phyloP scores from a whole-genome alignment of 257 asterid genomes.

The Linderniella brevidens region DNA sequence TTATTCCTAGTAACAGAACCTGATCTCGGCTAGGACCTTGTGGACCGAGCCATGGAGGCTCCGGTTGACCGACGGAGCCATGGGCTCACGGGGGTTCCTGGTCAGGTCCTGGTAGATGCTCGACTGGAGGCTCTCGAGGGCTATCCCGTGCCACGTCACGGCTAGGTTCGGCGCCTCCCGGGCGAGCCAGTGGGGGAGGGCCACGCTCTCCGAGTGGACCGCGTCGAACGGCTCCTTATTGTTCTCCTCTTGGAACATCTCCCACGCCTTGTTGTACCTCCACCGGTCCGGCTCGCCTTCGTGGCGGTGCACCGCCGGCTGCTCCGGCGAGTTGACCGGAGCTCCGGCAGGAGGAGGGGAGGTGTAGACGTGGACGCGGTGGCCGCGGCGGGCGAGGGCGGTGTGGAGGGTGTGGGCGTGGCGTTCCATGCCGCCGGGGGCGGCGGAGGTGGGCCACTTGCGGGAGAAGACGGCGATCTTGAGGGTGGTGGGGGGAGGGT shows the following conservation, averaged over 20 bases:
- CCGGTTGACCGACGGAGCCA: constrained; percentile 30
- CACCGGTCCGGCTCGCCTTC: constrained; percentile 68
- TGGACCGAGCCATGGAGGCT: constrained; percentile 55
- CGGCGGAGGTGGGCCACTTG: constrained; percentile 64
- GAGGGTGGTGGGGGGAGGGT: constrained; percentile 21
- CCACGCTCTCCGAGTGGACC: constrained; percentile 84
- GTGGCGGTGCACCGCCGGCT: constrained; percentile 49
- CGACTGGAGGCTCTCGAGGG: constrained; percentile 77
- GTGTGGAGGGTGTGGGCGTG: constrained; percentile 75
- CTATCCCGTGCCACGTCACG: constrained; percentile 93
- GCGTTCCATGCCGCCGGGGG: constrained; percentile 93
- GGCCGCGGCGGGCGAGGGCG: constrained; percentile 66
- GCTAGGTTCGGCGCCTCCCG: constrained; percentile 39
- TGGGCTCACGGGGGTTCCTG: constrained; percentile 29
- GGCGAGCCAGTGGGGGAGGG: constrained; percentile 59
- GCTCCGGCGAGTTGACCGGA: neutral
- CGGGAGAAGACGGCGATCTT: constrained; percentile 78
- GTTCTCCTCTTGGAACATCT: constrained; percentile 42
- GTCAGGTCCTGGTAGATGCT: constrained; percentile 62
- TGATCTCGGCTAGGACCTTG: constrained; percentile 55
- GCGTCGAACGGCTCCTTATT: constrained; percentile 31
- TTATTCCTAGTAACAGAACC: too few relatives aligned
- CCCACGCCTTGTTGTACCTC: constrained; percentile 84
- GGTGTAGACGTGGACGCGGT: constrained; percentile 57
- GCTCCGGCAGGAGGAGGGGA: too few relatives aligned